Base-by-base conservation (phyloP, 495 filamentous ascomycete genomes). In the Annulohypoxylon nitens region DNA sequence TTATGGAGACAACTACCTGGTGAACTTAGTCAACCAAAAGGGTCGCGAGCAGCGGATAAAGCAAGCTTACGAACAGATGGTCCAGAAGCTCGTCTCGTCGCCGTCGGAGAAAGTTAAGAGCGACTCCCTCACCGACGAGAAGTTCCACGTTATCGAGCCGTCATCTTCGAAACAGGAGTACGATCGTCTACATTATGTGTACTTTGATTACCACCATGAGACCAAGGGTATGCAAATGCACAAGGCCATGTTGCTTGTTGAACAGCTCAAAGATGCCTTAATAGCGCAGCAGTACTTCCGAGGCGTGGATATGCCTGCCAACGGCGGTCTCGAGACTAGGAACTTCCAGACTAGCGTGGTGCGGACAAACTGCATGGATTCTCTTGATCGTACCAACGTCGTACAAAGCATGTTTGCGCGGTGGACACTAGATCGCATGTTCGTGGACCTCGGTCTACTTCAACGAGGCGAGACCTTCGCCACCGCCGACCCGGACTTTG, bases 311-410 rank as follows among this genome's bases (percentile, higher is more conserved):
- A 90, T 90, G 85, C 94, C 94, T 0, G 93, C 88, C 41, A 77
- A 88, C 87, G 90, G 91, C 16, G 88, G 89, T 39, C 80, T 97
- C 7, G 94, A 97, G 73, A 87, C 93, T 41, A 91, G 95, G 33
- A 90, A 88, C 54, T 84, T 85, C 55, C 96, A 99, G 83, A 91
- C 88, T 4, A 92, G 90, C 69, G 94, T 98, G 9, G 93, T 99
- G 25, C 90, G 96, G 48, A 98, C 96, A 20, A 99, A 99, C 77
- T 99, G 96, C 81, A 98, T 99, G 96, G 96, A 99, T 82, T 99
- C 97, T 74, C 87, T 99, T 10, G 96, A 99, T 81, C 93, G 96
- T 61, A 99, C 96, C 57, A 99, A 99, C 78, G 94, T 99, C 9
- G 92, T 99, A 2, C 96, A 99, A 79, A 96, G 92, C 76, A 96